These are phyloP conservation scores for Cladophialophora carrionii DNA, from an alignment of 2,329 filamentous ascomycete genomes.

Conservation along the genomic window DNA sequence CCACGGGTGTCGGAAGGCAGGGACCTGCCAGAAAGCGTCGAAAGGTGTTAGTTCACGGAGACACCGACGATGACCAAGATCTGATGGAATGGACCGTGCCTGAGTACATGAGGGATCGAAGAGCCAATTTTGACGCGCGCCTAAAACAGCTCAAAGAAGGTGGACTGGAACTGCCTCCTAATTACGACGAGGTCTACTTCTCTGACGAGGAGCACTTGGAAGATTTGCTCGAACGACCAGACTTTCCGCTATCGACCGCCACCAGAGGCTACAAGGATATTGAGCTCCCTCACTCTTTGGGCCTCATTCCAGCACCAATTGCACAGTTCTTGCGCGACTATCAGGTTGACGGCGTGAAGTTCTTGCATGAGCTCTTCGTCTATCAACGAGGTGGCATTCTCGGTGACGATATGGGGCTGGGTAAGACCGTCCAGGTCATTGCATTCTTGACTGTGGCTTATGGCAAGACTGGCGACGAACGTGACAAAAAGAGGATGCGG, in stretches of 20 bases:
- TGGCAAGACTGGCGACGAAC: constrained; percentile 87
- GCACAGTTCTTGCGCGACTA: constrained; percentile 92
- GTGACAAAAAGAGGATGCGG: constrained; percentile 83
- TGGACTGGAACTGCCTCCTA: constrained; percentile 75
- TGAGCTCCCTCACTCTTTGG: constrained; percentile 71
- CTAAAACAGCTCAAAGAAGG: constrained; percentile 63
- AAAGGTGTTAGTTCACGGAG: constrained; percentile 47
- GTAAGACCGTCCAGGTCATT: constrained; percentile 95
- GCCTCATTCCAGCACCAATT: constrained; percentile 82
- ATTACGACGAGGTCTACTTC: constrained; percentile 74
- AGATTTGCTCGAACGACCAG: constrained; percentile 69
- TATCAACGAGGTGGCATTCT: constrained; percentile 89
- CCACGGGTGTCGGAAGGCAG: constrained; percentile 40
- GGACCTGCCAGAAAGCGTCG: constrained; percentile 41
- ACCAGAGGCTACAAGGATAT: constrained; percentile 75
- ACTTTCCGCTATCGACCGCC: constrained; percentile 65
- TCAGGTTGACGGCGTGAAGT: constrained; percentile 80
- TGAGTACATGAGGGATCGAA: constrained; percentile 71
- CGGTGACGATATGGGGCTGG: constrained; percentile 96
- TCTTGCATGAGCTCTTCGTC: constrained; percentile 85
- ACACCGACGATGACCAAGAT: constrained; percentile 58
- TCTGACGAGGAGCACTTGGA: constrained; percentile 69
- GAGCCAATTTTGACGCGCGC: constrained; percentile 68
- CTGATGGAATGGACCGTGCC: constrained; percentile 66
- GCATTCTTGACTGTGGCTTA: constrained; percentile 90